Evolutionary conservation across 2,329 filamentous ascomycete genomes (phyloP), one percentile per base, ranked within the genome.

Genomic region (Trichoderma koningiopsis): DNA sequence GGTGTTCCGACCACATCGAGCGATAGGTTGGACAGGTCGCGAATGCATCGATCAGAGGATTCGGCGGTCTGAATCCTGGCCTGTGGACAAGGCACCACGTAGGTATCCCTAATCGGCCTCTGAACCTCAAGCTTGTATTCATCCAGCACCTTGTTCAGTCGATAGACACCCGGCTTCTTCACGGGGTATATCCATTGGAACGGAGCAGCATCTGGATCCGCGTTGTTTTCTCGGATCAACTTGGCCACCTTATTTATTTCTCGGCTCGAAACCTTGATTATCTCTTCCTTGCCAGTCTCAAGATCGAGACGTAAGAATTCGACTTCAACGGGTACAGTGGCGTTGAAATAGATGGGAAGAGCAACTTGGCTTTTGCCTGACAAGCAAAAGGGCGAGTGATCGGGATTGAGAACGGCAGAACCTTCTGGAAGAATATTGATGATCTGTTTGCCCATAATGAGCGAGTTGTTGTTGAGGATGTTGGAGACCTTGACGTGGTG

Each of bases 371-470:
- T 83, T 55, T 86, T 85, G 71, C 84, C 83, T 69, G 91, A 90
- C 59, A 99, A 82, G 79, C 96, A 99, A 79, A 96, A 96, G 0
- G 94, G 87, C n/a, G 86, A 82, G 69, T 88, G 86, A 58, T 94
- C 87, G 0, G 94, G 93, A 76, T 99, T 99, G 72, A 99, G 84
- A 60, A 94, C 86, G 16, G 94, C 96, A 60, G 94, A 96, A 83
- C 96, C 96, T 84, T 99, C 96, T 2, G 96, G 96, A 68, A 99
- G 84, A 76, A 99, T 97, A 78, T 99, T 96, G 80, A 99, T 95
- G 74, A 97, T 97, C 82, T 98, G 94, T 79, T 94, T 96, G 76
- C 96, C 96, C 81, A 97, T 87, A 72, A 99, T 98, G 76, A 98
- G 86, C 27, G 94, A 97, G 37, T 93, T 88, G 78, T 98, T 97